Evolutionary conservation across 2,329 filamentous ascomycete species (phyloP).

Genomic region (Fusarium sp.): DNA sequence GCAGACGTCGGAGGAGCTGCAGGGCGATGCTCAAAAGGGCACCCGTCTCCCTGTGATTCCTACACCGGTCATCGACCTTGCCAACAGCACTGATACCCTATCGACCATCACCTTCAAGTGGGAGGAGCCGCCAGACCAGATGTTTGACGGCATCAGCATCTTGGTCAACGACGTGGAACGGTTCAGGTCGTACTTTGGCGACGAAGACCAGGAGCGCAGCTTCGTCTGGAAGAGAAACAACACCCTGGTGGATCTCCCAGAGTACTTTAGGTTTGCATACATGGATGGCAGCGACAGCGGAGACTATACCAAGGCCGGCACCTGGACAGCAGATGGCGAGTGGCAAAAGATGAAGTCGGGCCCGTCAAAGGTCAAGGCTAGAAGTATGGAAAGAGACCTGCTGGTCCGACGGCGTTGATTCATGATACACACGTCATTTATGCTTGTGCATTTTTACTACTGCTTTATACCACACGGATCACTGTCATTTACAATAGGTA

Average conservation of each 20-base stretch:
- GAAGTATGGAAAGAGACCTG: conserved; percentile 39
- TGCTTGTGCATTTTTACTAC: neutral
- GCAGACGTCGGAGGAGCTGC: conserved; percentile 77
- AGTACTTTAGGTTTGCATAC: conserved; percentile 81
- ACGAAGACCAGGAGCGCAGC: conserved; percentile 52
- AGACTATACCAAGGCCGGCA: conserved; percentile 79
- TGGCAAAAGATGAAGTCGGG: conserved; percentile 73
- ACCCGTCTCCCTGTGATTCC: conserved; percentile 66
- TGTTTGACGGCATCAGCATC: conserved; percentile 78
- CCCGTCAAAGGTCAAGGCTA: conserved; percentile 57
- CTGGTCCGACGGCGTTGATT: conserved; percentile 33
- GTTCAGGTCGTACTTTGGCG: conserved; percentile 73
- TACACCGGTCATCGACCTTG: conserved; percentile 57
- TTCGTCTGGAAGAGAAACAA: conserved; percentile 68
- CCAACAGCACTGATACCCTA: conserved; percentile 49
- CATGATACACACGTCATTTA: conserved; percentile 4
- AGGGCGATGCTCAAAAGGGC: conserved; percentile 70
- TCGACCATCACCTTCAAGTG: conserved; percentile 72
- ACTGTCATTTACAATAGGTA: conserved; percentile 14
- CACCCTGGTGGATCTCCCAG: conserved; percentile 57
- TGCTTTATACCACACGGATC: conserved; percentile 2
- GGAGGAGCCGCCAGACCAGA: conserved; percentile 54
- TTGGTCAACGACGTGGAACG: conserved; percentile 87
- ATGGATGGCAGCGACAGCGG: conserved; percentile 69
- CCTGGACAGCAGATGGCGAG: conserved; percentile 68